A percentile compares a stretch with the other conserved stretches of the same genome.
Evolutionary conservation across 768 basidiomycete genomes (phyloP).

Genomic region (Phlegmacium glaucopus): DNA sequence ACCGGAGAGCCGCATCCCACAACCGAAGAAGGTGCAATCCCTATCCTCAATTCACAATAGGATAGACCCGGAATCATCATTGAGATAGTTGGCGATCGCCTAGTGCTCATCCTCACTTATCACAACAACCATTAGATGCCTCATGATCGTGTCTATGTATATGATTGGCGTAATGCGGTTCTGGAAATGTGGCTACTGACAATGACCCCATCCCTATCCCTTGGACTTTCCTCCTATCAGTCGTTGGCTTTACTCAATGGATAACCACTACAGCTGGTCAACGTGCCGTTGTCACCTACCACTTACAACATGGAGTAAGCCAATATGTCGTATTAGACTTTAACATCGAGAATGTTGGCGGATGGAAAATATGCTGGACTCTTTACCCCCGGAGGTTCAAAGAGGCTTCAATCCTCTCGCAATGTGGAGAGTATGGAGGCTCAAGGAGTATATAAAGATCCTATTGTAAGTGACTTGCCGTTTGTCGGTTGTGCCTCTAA

Average conservation of each 20-base stretch:
- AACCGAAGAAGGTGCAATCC: conserved; percentile 25
- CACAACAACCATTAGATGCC: conserved; percentile 8
- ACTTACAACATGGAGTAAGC: conserved; percentile 1
- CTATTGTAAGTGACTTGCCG: too few species aligned
- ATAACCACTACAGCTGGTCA: conserved; percentile 37
- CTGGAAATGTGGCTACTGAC: conserved; percentile 18
- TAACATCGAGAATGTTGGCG: conserved; percentile 11
- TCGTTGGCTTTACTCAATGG: conserved; percentile 37
- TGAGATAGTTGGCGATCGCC: conserved; percentile 42
- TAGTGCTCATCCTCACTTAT: conserved; percentile 36
- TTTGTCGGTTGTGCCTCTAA: not conserved
- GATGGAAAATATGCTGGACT: conserved; percentile 7
- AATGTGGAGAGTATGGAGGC: too few species aligned
- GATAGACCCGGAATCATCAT: conserved; percentile 34
- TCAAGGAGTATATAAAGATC: too few species aligned
- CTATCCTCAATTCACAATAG: conserved; percentile 21
- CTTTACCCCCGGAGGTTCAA: not conserved
- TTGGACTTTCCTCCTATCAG: conserved; percentile 26
- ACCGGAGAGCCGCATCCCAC: conserved; percentile 33
- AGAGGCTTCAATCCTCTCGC: not conserved
- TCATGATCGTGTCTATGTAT: conserved; percentile 35
- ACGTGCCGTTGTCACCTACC: conserved; percentile 24
- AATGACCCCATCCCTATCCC: conserved; percentile 8
- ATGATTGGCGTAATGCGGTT: conserved; percentile 39
- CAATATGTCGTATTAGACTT: conserved; percentile 24